phyloP scores from a whole-genome alignment of 192 early-diverging fungal genomes.

The Coemansia sp. region DNA sequence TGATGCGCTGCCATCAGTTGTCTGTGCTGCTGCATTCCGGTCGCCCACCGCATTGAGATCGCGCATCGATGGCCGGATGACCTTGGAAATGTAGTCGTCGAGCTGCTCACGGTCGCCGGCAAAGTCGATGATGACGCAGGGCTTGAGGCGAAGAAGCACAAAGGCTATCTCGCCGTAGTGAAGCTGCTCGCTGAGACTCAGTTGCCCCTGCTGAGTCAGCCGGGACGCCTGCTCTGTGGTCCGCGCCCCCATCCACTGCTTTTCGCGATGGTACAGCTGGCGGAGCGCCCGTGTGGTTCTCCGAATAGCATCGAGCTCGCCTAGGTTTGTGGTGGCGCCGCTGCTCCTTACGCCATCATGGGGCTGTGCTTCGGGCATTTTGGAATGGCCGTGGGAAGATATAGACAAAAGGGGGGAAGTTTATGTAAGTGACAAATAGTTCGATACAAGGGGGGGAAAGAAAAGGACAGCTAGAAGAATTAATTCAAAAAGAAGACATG shows the following conservation, averaged over 20 bases:
- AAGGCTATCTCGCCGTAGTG: slow-evolving; percentile 52
- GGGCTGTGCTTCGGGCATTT: slow-evolving; percentile 1
- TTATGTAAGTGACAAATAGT: background rate
- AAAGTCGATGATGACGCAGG: slow-evolving; percentile 45
- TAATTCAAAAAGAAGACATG: background rate
- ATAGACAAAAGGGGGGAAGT: background rate
- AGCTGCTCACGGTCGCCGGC: slow-evolving; percentile 39
- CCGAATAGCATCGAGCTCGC: slow-evolving; percentile 31
- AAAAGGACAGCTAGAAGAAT: background rate
- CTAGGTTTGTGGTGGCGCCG: background rate
- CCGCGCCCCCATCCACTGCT: slow-evolving; percentile 30
- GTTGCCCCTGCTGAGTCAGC: slow-evolving; percentile 43
- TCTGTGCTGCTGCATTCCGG: background rate
- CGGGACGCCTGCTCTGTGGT: slow-evolving; percentile 20
- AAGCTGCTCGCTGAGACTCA: slow-evolving; percentile 39
- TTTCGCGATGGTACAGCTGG: slow-evolving; percentile 45
- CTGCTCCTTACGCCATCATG: background rate
- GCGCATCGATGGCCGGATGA: slow-evolving; percentile 33
- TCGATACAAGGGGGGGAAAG: background rate
- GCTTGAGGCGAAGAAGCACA: slow-evolving; percentile 45
- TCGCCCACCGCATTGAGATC: slow-evolving; percentile 42
- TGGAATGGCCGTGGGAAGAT: background rate
- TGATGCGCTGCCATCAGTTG: background rate
- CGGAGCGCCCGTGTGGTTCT: slow-evolving; percentile 43
- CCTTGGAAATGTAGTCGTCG: slow-evolving; percentile 22